These are phyloP conservation scores for Aureobasidium sp. DNA, from an alignment of 2,329 filamentous ascomycete genomes.

Conservation along the genomic window DNA sequence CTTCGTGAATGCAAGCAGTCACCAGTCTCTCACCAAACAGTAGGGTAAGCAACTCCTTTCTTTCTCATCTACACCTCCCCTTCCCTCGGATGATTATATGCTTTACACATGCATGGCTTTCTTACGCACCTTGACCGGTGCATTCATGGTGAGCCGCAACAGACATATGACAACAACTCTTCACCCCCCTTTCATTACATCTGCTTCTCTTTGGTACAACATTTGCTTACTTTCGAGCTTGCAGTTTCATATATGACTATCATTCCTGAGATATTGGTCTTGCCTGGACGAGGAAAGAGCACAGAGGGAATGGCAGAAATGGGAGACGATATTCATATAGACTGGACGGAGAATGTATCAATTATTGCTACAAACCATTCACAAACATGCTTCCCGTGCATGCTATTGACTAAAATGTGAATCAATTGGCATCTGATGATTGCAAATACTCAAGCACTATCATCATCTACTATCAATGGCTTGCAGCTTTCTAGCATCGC, in stretches of 20 bases:
- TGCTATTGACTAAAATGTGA: neutral
- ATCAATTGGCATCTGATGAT: neutral
- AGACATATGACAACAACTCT: conserved; percentile 1
- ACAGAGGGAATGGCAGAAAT: neutral
- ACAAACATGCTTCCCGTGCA: neutral
- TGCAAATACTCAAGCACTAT: neutral
- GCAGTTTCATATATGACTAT: neutral
- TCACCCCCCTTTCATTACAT: neutral
- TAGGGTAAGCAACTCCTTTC: neutral
- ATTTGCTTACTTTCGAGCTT: neutral
- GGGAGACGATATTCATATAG: neutral
- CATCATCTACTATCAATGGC: neutral
- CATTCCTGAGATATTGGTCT: neutral
- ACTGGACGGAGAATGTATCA: neutral
- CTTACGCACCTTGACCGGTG: conserved; percentile 57
- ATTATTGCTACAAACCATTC: neutral
- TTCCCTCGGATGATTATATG: conserved; percentile 64
- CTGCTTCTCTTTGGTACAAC: neutral
- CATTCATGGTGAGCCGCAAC: conserved; percentile 51
- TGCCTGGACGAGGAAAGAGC: neutral
- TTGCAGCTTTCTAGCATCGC: neutral
- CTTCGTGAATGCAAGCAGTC: neutral
- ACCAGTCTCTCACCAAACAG: neutral
- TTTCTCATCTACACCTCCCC: neutral
- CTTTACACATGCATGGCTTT: conserved; percentile 84